Base-by-base conservation (phyloP, 139 green algal genomes). In the Pedinophyceae sp. region DNA sequence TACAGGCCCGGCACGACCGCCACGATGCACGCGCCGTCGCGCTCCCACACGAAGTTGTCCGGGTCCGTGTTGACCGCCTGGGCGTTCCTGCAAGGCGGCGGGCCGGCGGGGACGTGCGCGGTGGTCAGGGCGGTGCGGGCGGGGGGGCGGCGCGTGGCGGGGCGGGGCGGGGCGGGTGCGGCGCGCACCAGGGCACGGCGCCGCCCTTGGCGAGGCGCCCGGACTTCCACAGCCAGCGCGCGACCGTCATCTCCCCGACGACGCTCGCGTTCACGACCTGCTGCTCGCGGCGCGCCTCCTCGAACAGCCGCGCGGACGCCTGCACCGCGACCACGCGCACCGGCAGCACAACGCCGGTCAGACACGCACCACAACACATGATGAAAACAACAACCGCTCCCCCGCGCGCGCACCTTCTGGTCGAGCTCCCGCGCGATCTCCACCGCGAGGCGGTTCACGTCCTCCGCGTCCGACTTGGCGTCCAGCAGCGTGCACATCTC, bases 21-120 rank as follows among this genome's bases (percentile, higher is more conserved):
- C 20, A 72, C 50, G 34, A 80, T 67, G 47, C 0, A 51, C 3
- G 23, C 55, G 58, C 71, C 69, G 57, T 68, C 60, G 41, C 65
- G 57, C 56, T 77, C 63, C 73, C 73, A 81, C 4, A 68, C 2
- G 50, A 75, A 75, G 50, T 65, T 74, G 38, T 65, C 50, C 1
- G 73, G 58, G 40, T 71, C 69, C 22, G 68, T 71, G 66, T 81
- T 81, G 45, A 77, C 50, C 18, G 56, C 66, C 64, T 81, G 62
- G 25, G 69, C 54, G 57, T 75, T 67, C n/a, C n/a, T n/a, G n/a
- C n/a, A n/a, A n/a, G n/a, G n/a, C n/a, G n/a, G n/a, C n/a, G n/a
- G n/a, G n/a, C n/a, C n/a, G n/a, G n/a, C n/a, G n/a, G n/a, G n/a
- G n/a, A n/a, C n/a, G n/a, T n/a, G n/a, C n/a, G n/a, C n/a, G n/a